Evolutionary conservation across 371 early-diverging fungal genomes (phyloP), one percentile per base, ranked within the genome.

Genomic region (Mucor ambiguus): DNA sequence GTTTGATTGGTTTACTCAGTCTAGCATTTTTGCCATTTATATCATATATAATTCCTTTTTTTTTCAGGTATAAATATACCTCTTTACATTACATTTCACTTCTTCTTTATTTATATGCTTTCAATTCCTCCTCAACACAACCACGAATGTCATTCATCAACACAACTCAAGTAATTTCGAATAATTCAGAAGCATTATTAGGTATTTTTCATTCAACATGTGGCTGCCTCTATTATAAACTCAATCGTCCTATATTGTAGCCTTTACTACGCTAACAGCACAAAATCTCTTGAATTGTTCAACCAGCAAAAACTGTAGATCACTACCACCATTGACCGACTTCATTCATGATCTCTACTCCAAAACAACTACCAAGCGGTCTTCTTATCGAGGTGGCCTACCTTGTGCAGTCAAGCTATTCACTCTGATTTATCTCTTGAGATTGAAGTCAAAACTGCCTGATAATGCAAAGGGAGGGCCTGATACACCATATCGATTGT

Each of bases 401-500:
- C 52, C 72, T 10, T 48, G 58, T 58, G 64, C 68, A 1, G 64
- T 72, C 5, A 63, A 68, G 44, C 24, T 64, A 20, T 60, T 87
- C 24, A 77, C 87, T 0, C 70, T 89, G 33, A 81, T 90, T 14
- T 90, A 90, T 63, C 77, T 90, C 20, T 78, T 84, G 29, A 80
- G 89, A 43, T 75, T 90, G 32, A 84, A 89, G 64, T 75, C 71
- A 26, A 74, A 77, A 20, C 64, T 90, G 61, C 85, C 87, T 2
- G 64, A 65, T 29, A 72, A 78, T 56, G 89, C 90, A 37, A 77
- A 81, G 24, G 89, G 88, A 2, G 85, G 83, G 32, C 71, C 73
- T 22, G 90, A 88, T 64, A 88, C 90, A 18, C 89, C 89, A 20
- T 87, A 87, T 70, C 78, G 85, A 63, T 79, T 90, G 37, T 88